phyloP scores from a whole-genome alignment of 192 early-diverging fungal genomes.

The Chytriomyces sp. region DNA sequence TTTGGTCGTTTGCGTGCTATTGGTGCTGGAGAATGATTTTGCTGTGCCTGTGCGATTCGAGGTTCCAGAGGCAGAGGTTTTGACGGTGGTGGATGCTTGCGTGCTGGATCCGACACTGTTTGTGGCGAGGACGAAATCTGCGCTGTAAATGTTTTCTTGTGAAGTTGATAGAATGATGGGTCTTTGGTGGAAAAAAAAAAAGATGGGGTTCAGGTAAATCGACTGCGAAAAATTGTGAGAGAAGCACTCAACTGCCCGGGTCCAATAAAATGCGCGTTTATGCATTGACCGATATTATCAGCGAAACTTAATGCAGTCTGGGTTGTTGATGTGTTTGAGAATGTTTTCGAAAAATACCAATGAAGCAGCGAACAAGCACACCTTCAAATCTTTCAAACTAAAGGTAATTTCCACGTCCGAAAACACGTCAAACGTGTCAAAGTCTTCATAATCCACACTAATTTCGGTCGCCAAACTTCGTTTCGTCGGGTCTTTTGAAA shows the following conservation, averaged over 20 bases:
- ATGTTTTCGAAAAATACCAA: not conserved
- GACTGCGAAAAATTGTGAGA: not conserved
- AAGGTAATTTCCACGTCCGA: conserved; percentile 37
- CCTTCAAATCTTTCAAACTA: conserved; percentile 50
- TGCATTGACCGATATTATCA: conserved; percentile 45
- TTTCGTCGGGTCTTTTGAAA: conserved; percentile 24
- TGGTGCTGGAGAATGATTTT: not conserved
- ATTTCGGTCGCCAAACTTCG: conserved; percentile 47
- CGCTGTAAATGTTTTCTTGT: conserved; percentile 40
- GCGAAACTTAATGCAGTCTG: conserved; percentile 47
- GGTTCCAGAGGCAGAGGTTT: not conserved
- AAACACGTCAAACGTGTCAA: conserved; percentile 44
- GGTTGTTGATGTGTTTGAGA: not conserved
- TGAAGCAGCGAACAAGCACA: conserved; percentile 9
- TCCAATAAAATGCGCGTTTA: conserved; percentile 44
- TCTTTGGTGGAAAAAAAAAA: conserved; percentile 24
- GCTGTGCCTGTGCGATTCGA: not conserved
- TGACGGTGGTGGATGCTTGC: not conserved
- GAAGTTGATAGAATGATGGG: conserved; percentile 45
- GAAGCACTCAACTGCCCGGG: conserved; percentile 43
- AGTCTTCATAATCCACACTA: conserved; percentile 48
- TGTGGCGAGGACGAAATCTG: conserved; percentile 50
- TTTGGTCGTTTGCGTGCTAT: not conserved
- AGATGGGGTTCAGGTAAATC: not conserved
- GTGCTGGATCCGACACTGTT: conserved; percentile 19